Evolutionary conservation across 1,139 yeast genomes (phyloP), one percentile per base, ranked within the genome.

Genomic region (Diutina mesorugosa): DNA sequence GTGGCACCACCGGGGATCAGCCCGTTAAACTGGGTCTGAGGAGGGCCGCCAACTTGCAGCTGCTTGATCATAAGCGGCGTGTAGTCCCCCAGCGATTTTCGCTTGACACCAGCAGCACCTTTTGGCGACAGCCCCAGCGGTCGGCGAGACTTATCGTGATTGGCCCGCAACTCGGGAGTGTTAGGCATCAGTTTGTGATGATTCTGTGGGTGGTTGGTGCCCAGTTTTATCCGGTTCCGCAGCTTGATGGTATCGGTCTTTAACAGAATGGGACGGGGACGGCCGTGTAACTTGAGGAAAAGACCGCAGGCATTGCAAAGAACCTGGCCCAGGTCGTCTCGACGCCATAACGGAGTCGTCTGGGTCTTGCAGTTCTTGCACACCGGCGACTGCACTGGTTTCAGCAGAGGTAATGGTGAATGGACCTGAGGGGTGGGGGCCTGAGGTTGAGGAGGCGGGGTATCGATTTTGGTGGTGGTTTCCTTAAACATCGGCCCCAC

Each of bases 221-320:
- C 65, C 55, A 72, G 76, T 67, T 84, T 84, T 63, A 83, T 87
- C 65, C 98, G 78, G 68, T 90, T 90, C 65, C 97, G 79, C 54
- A 95, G 85, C 70, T 90, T 89, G 67, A 91, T 91, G 29, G 93
- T 90, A 69, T 90, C 96, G 6, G 96, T 90, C 67, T 91, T 91
- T 64, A 91, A 73, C 41, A 93, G 85, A 58, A 90, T 90, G 4
- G 98, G 97, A 64, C 98, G 78, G 41, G 97, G 89, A 57, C 96
- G 80, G 29, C 97, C 97, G 66, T 91, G 98, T 51, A 91, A 77
- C 70, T 91, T 91, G 60, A 91, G 73, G 66, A 91, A 91, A 57
- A 91, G 76, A 0, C 98, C 98, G 72, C 97, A 91, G 4, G 98
- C 98, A 72, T 91, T 91, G 69, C 98, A 91, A 56, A 91, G 77